A percentile compares a stretch with the other conserved stretches of the same genome.
Conservation (phyloP, 2,329 filamentous ascomycete species). For the Fusarium foetens region DNA sequence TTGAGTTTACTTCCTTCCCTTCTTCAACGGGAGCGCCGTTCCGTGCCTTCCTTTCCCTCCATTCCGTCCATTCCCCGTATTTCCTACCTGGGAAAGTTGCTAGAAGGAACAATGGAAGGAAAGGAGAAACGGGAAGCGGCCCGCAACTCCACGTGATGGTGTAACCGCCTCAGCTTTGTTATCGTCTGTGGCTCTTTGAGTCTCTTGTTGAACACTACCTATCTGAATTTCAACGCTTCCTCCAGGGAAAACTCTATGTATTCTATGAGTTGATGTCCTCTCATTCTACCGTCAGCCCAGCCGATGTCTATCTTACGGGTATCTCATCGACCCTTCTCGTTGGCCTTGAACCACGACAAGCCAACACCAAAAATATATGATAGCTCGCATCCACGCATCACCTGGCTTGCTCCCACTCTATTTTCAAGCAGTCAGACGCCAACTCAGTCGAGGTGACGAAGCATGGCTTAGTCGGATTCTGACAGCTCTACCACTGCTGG, state of each 20-base stretch:
- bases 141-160: constrained; percentile 36
- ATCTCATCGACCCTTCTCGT: background rate
- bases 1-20: constrained; percentile 30
- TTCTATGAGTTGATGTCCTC: constrained; percentile 8
- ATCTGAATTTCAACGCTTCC: background rate
- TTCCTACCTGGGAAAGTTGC: constrained; percentile 15
- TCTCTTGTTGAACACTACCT: background rate
- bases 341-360: background rate
- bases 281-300: background rate
- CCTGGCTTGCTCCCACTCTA: constrained; percentile 6
- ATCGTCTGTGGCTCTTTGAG: background rate
- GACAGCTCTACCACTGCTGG: constrained; percentile 42
- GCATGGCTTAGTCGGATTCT: constrained; percentile 39
- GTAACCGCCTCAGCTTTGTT: constrained; percentile 1
- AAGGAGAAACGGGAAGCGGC: constrained; percentile 13
- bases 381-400: constrained; percentile 25
- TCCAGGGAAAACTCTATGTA: background rate
- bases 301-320: background rate
- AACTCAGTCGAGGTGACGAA: constrained; percentile 5
- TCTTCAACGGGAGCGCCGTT: constrained; percentile 20
- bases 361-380: constrained; percentile 12
- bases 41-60: constrained; percentile 9
- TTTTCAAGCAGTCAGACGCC: constrained; percentile 18
- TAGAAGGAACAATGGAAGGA: constrained; percentile 24
- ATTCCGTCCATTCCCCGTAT: constrained; percentile 5